Percentiles rank a stretch among this genome's conserved stretches.
Conservation (phyloP, 2,329 filamentous ascomycete species). For the Pseudogymnoascus sp. region DNA sequence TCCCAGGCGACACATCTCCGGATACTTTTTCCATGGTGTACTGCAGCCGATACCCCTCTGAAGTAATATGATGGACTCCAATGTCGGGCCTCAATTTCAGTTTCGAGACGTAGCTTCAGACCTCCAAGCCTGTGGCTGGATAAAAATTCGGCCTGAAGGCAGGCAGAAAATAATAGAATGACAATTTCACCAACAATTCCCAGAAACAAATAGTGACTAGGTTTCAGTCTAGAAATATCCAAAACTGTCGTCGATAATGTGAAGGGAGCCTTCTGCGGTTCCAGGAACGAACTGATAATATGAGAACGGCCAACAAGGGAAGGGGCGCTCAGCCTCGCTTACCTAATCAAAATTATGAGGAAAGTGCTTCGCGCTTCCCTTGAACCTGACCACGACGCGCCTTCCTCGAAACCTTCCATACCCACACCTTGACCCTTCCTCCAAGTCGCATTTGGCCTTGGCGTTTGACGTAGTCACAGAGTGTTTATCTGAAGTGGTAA, state of each 20-base stretch:
- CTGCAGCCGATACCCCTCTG: neutral
- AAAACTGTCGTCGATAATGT: neutral
- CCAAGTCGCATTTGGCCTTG: neutral
- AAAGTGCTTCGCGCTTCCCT: neutral
- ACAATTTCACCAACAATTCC: neutral
- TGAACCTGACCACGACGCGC: neutral
- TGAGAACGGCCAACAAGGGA: neutral
- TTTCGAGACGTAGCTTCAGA: neutral
- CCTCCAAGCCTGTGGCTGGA: neutral
- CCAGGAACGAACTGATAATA: neutral
- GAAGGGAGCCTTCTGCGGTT: neutral
- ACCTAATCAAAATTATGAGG: constrained; percentile 1
- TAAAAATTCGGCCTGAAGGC: neutral
- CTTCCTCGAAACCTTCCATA: neutral
- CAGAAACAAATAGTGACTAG: neutral
- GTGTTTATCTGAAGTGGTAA: constrained; percentile 5
- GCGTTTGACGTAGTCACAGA: neutral
- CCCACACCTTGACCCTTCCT: neutral
- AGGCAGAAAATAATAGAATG: neutral
- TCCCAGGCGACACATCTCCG: neutral
- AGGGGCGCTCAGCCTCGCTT: neutral
- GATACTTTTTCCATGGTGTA: neutral
- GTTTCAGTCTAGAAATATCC: neutral
- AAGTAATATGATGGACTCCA: neutral
- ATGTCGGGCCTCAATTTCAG: neutral